phyloP scores from a whole-genome alignment of 1,139 yeast species.

The Pichia kudriavzevii region DNA sequence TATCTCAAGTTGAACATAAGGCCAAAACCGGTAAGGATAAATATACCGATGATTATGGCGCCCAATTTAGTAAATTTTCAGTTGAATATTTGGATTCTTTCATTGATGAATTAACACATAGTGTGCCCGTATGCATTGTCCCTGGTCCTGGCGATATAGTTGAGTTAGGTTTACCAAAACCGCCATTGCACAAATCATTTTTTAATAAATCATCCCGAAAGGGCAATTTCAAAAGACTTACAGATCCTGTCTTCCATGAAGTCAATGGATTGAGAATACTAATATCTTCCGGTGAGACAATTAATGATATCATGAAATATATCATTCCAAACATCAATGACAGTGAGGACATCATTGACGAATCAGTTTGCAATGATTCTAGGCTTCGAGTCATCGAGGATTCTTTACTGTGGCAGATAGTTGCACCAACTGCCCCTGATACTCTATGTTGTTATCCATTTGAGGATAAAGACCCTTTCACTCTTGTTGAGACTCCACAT shows the following conservation, averaged over 20 bases:
- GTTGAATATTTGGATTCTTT: slow-evolving; percentile 46
- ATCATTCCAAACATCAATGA: slow-evolving; percentile 33
- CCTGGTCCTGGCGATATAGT: slow-evolving; percentile 87
- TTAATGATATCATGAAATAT: slow-evolving; percentile 70
- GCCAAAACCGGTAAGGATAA: slow-evolving; percentile 32
- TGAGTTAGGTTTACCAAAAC: slow-evolving; percentile 81
- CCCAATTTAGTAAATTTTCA: slow-evolving; percentile 41
- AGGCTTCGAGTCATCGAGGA: slow-evolving; percentile 55
- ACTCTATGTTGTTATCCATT: slow-evolving; percentile 88
- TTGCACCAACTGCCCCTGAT: slow-evolving; percentile 95
- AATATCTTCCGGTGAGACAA: slow-evolving; percentile 80
- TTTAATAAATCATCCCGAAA: slow-evolving; percentile 43
- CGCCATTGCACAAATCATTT: slow-evolving; percentile 71
- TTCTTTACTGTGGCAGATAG: slow-evolving; percentile 74
- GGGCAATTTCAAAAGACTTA: slow-evolving; percentile 40
- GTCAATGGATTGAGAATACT: slow-evolving; percentile 49
- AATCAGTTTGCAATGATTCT: slow-evolving; percentile 22
- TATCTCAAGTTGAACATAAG: slow-evolving; percentile 21
- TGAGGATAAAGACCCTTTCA: slow-evolving; percentile 74
- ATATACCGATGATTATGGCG: slow-evolving; percentile 47
- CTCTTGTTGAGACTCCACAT: slow-evolving; percentile 71
- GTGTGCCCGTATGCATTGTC: slow-evolving; percentile 66
- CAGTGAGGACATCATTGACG: slow-evolving; percentile 24
- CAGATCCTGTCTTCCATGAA: slow-evolving; percentile 74
- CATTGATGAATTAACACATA: slow-evolving; percentile 47